Conservation (phyloP, 202 grass and related monocot genomes). For the Schoenoplectus tabernaemontani region DNA sequence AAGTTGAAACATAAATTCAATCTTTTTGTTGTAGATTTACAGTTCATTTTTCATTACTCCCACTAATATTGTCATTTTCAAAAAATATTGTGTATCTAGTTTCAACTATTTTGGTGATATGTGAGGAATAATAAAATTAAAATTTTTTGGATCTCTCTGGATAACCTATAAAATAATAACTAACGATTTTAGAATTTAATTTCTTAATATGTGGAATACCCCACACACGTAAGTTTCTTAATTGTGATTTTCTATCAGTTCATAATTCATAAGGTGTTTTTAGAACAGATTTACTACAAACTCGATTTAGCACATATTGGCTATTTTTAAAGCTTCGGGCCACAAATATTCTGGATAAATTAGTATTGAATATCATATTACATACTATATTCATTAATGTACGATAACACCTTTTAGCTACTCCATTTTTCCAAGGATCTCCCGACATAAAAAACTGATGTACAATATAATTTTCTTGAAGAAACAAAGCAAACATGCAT, state of each 20-base stretch:
- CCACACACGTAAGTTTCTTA: too few species aligned
- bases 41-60: not conserved
- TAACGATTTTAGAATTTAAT: too few species aligned
- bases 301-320: not conserved
- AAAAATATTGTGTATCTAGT: not conserved
- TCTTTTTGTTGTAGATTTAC: not conserved
- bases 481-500: too few species aligned
- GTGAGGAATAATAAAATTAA: not conserved
- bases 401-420: too few species aligned
- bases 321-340: not conserved
- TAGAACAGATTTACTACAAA: not conserved
- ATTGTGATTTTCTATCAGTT: not conserved
- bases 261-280: not conserved
- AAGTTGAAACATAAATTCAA: constrained; percentile 10
- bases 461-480: too few species aligned
- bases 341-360: not conserved
- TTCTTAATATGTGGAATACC: too few species aligned
- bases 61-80: not conserved
- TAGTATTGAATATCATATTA: not conserved
- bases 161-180: too few species aligned
- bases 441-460: too few species aligned
- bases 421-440: too few species aligned
- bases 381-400: too few species aligned
- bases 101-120: not conserved
- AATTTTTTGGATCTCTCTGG: not conserved